Evolutionary conservation across 2,329 filamentous ascomycete species (phyloP).

Genomic region (Trichophyton mentagrophytes): DNA sequence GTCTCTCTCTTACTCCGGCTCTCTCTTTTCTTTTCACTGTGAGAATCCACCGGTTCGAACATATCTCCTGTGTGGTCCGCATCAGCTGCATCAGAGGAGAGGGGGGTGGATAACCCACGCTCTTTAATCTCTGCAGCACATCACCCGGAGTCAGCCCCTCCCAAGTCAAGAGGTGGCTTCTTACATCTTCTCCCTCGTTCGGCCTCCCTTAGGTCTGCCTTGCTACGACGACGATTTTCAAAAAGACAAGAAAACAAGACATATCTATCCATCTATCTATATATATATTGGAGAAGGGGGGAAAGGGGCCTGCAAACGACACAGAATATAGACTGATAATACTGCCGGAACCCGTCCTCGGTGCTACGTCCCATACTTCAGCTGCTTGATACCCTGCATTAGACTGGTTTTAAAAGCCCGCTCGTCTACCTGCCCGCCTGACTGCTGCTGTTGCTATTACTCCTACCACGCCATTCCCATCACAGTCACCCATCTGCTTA

Average conservation of each 20-base stretch:
- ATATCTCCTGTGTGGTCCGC: not conserved
- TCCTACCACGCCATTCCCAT: not conserved
- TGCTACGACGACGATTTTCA: not conserved
- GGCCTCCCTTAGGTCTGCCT: not conserved
- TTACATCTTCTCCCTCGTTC: not conserved
- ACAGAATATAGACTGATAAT: not conserved
- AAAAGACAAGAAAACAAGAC: not conserved
- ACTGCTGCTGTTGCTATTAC: not conserved
- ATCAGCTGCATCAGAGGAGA: not conserved
- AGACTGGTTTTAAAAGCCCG: not conserved
- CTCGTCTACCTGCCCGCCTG: not conserved
- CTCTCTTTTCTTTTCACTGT: not conserved
- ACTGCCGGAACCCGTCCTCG: not conserved
- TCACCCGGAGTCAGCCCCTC: not conserved
- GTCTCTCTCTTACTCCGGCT: not conserved
- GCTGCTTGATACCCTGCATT: not conserved
- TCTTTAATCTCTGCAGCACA: not conserved
- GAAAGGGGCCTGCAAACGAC: not conserved
- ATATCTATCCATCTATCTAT: too few relatives aligned
- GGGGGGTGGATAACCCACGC: not conserved
- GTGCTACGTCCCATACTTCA: not conserved
- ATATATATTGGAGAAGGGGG: not conserved
- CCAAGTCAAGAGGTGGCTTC: not conserved
- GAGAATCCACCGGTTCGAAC: not conserved
- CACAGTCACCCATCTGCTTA: not conserved